Evolutionary conservation across 306 rosid species (phyloP), one percentile per base, ranked within the genome.

Genomic region (Rosa multiflora): DNA sequence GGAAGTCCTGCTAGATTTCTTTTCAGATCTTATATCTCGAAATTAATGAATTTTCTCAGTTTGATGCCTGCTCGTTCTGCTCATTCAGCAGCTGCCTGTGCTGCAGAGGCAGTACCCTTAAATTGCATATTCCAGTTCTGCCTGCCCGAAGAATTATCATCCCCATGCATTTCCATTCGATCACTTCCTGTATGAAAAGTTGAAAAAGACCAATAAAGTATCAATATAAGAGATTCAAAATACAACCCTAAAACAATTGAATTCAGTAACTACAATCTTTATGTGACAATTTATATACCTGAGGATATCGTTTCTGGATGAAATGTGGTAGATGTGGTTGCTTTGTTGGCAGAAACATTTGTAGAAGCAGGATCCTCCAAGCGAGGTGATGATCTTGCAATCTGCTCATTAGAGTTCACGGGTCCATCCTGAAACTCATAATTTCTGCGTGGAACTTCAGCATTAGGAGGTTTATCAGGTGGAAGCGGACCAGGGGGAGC

Each of bases 71-170:
- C 99, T 55, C 26, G 90, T 79, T 95, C 97, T 6, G 99, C 99
- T 76, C 97, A 91, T 85, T 93, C 98, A 72, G 99, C 98, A 74
- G 99, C 99, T 66, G 94, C 98, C 91, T 87, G 92, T 0, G 99
- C 99, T 52, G 99, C 98, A 77, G 98, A 89, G 78, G 96, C 86
- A 73, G 97, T 97, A 87, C 91, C 99, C 86, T 88, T 91, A 73
- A 95, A 95, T 75, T 89, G 88, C 96, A 91, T 85, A 82, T 81
- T 89, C 92, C 93, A 87, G 61, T 83, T 84, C 76, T 81, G 88
- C 83, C 83, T 79, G 59, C 81, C 83, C 5, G 12, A 74, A 58
- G 81, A 20, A 78, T 81, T 84, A 66, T 80, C 83, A 68, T 85
- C 85, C 78, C 79, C 92, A 82, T 81, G 77, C 81, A 82, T 87